Percentiles rank a stretch among this genome's conserved stretches.
These are phyloP conservation scores for Panellus pusillus DNA, from an alignment of 768 basidiomycete species.

Conservation along the genomic window DNA sequence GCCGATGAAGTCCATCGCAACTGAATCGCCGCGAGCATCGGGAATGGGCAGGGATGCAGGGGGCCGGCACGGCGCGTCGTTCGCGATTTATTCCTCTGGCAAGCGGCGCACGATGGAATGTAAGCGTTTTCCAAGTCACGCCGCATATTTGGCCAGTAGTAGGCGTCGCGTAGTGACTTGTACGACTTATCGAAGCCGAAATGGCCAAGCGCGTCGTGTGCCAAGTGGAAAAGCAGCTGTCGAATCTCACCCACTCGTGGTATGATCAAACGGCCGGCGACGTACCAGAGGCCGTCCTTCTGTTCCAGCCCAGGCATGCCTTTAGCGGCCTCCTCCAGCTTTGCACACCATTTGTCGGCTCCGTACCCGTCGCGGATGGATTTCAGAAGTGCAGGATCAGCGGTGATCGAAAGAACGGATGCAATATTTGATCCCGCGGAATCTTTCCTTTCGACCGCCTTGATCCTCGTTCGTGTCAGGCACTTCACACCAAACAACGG, in stretches of 20 bases:
- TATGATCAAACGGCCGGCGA: conserved; percentile 12
- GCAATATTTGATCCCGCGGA: background rate
- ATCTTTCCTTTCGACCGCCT: no score
- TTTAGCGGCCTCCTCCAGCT: conserved; percentile 3
- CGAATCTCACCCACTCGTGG: conserved; percentile 2
- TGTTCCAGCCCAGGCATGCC: background rate
- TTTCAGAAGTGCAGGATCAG: background rate
- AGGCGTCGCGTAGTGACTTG: conserved; percentile 5
- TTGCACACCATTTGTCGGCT: conserved; percentile 16
- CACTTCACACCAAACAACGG: no score
- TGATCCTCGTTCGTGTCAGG: no score
- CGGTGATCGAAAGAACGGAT: background rate
- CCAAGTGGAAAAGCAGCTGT: conserved; percentile 17
- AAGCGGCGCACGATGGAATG: conserved; percentile 22
- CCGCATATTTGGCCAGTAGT: conserved; percentile 16
- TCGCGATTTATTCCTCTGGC: conserved; percentile 31
- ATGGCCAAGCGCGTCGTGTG: conserved; percentile 20
- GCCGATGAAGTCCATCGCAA: conserved; percentile 13
- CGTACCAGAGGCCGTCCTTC: conserved; percentile 7
- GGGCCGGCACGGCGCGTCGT: conserved; percentile 17
- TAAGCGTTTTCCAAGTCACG: conserved; percentile 20
- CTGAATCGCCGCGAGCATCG: conserved; percentile 8
- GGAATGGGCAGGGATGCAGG: conserved; percentile 27
- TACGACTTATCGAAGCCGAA: conserved; percentile 24
- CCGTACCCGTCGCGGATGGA: background rate